These are phyloP conservation scores for Penicillium sp. DNA, from an alignment of 2,329 filamentous ascomycete species.

Conservation along the genomic window DNA sequence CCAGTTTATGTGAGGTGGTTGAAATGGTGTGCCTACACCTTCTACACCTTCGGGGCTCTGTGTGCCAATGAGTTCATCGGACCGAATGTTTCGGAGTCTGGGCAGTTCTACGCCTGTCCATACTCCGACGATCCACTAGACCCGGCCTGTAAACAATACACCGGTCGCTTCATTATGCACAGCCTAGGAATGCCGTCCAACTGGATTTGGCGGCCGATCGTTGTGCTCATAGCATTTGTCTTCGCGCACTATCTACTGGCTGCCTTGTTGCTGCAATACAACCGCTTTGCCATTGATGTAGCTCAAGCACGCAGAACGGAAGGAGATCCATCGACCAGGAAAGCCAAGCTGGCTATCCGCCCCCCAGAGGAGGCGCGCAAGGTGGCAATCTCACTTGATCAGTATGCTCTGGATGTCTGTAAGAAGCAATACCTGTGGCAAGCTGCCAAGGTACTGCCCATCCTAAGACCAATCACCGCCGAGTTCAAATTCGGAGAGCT, in stretches of 20 bases:
- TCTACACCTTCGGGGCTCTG: constrained; percentile 67
- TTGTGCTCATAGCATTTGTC: constrained; percentile 60
- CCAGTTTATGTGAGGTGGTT: constrained; percentile 75
- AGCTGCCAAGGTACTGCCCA: constrained; percentile 41
- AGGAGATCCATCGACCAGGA: constrained; percentile 63
- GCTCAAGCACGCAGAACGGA: constrained; percentile 58
- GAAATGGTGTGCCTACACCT: constrained; percentile 49
- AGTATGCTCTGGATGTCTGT: constrained; percentile 61
- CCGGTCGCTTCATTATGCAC: constrained; percentile 64
- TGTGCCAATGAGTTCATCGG: constrained; percentile 66
- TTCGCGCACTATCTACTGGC: constrained; percentile 61
- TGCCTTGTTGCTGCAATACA: constrained; percentile 59
- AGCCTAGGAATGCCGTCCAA: constrained; percentile 63
- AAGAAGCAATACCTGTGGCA: constrained; percentile 56
- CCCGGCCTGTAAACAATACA: constrained; percentile 65
- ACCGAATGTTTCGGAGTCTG: constrained; percentile 40
- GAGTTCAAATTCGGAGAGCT: constrained; percentile 65
- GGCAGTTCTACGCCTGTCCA: constrained; percentile 70
- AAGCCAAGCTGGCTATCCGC: constrained; percentile 62
- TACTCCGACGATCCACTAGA: constrained; percentile 58
- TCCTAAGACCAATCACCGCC: constrained; percentile 63
- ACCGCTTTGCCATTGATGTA: constrained; percentile 66
- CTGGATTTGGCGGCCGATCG: constrained; percentile 65
- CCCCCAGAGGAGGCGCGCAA: constrained; percentile 55
- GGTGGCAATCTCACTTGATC: constrained; percentile 62